phyloP scores from a whole-genome alignment of 2,329 filamentous ascomycete species.

The Corynespora cassiicola region DNA sequence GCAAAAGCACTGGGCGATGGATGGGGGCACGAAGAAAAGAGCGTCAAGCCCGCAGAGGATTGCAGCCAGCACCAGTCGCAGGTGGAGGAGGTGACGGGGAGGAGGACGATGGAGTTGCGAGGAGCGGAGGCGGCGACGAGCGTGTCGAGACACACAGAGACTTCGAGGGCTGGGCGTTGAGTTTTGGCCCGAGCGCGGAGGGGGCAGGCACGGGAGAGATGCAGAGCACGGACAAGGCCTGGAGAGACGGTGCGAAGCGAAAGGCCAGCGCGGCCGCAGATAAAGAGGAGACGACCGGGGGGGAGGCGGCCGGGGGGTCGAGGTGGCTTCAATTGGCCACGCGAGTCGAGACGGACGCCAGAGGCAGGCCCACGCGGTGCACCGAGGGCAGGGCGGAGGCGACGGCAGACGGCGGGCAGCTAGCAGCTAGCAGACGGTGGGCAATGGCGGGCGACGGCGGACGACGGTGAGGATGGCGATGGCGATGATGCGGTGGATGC shows the following conservation, averaged over 20 bases:
- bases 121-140: slow-evolving; percentile 22
- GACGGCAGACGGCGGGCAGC: slow-evolving; percentile 1
- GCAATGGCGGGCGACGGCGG: slow-evolving; percentile 1
- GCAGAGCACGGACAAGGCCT: no score
- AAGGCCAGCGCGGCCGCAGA: no score
- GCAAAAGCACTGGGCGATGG: background rate
- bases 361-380: no score
- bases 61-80: slow-evolving; percentile 17
- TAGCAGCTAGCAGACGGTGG: slow-evolving; percentile 11
- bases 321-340: slow-evolving; percentile 1
- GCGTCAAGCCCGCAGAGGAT: slow-evolving; percentile 37
- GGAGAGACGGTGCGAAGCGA: no score
- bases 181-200: background rate
- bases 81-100: slow-evolving; percentile 22
- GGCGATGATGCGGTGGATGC: no score
- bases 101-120: no score
- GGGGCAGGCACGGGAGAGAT: slow-evolving; percentile 21
- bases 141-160: slow-evolving; percentile 30
- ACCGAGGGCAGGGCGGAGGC: background rate
- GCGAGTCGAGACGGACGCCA: no score
- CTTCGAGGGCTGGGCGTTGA: slow-evolving; percentile 19
- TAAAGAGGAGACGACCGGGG: no score
- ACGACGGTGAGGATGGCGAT: slow-evolving; percentile 3
- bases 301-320: background rate
- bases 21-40: slow-evolving; percentile 18